Conservation (phyloP, 2,329 filamentous ascomycete genomes). For the Cercospora sp. region DNA sequence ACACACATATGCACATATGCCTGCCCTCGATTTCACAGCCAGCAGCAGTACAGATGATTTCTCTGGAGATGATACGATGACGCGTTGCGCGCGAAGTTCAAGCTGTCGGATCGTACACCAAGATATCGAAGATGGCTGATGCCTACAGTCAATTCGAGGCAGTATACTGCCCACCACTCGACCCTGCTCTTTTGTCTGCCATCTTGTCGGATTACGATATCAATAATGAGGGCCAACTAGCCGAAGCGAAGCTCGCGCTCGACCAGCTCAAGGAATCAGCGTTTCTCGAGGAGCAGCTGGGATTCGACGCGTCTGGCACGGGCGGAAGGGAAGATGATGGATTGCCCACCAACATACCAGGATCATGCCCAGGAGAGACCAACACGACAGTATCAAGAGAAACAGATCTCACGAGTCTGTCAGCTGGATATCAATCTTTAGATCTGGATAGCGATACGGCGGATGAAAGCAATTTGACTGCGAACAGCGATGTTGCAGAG, state of each 20-base stretch:
- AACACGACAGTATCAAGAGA: conserved; percentile 46
- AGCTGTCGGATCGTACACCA: neutral
- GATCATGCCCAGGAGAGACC: conserved; percentile 41
- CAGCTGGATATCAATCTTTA: conserved; percentile 47
- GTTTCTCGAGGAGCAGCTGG: conserved; percentile 61
- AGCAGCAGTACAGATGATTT: neutral
- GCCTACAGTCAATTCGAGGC: conserved; percentile 50
- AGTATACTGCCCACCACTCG: conserved; percentile 72
- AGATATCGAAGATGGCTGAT: conserved; percentile 33
- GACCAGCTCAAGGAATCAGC: conserved; percentile 66
- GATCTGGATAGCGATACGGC: conserved; percentile 26
- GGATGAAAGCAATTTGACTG: conserved; percentile 29
- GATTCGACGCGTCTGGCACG: conserved; percentile 76
- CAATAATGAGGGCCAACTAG: conserved; percentile 51
- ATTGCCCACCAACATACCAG: conserved; percentile 26
- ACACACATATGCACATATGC: conserved; percentile 1
- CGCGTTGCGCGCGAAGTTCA: neutral
- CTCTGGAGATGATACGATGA: neutral
- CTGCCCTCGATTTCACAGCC: neutral
- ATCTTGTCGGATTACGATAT: conserved; percentile 75
- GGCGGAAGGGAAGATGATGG: conserved; percentile 47
- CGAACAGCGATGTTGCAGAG: conserved; percentile 30
- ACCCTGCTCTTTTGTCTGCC: conserved; percentile 73
- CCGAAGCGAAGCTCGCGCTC: conserved; percentile 60
- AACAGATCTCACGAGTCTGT: conserved; percentile 54